Conservation (phyloP, 2,329 filamentous ascomycete genomes). For the Diaporthe citriasiana region DNA sequence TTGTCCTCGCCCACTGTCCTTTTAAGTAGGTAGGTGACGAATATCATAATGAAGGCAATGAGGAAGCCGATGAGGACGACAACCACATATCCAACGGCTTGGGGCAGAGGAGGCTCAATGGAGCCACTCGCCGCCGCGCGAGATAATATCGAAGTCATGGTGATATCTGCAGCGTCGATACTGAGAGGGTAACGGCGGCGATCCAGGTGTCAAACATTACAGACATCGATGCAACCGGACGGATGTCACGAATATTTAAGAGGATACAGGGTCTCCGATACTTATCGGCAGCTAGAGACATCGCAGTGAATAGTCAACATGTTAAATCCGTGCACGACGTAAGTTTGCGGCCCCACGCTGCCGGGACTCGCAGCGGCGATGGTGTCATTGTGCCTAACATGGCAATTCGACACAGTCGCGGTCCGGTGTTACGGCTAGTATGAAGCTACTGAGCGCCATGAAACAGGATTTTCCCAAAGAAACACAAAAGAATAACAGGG, state of each 20-base stretch:
- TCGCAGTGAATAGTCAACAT: background rate
- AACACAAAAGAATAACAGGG: background rate
- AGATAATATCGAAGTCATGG: conserved; percentile 4
- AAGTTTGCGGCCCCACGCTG: conserved; percentile 26
- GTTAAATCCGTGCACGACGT: conserved; percentile 3
- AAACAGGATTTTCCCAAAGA: background rate
- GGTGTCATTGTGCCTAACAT: conserved; percentile 15
- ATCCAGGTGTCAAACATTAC: too few relatives aligned
- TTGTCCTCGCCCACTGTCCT: conserved; percentile 36
- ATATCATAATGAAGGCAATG: conserved; percentile 39
- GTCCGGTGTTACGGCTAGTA: background rate
- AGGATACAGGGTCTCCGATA: background rate
- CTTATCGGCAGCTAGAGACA: background rate
- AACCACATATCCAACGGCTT: conserved; percentile 39
- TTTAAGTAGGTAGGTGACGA: conserved; percentile 32
- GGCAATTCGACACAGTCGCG: background rate
- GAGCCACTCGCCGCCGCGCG: conserved; percentile 23
- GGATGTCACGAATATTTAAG: conserved; percentile 13
- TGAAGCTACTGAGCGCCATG: background rate
- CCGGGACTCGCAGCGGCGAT: conserved; percentile 20
- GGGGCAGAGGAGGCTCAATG: conserved; percentile 36
- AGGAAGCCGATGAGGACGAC: conserved; percentile 38
- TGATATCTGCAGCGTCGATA: background rate
- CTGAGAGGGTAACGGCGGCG: conserved; percentile 6
- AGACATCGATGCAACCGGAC: background rate